Conservation (phyloP, 1,284 basidiomycete genomes). For the Thecaphora frezii region DNA sequence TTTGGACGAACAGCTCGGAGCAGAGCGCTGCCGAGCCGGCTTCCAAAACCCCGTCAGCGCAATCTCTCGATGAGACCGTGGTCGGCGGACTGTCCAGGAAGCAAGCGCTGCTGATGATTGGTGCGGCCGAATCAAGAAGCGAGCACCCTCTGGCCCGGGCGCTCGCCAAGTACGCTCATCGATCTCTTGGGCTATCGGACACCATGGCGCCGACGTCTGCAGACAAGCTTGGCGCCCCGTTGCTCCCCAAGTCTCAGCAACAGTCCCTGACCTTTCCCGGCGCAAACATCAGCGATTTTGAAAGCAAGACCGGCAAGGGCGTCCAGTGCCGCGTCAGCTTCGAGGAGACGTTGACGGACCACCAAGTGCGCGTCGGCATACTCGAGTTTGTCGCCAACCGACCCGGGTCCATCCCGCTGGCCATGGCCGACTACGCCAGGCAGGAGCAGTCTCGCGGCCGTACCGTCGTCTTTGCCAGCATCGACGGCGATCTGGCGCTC, state of each 20-base stretch:
- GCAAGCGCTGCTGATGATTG: slow-evolving; percentile 66
- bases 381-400: slow-evolving; percentile 23
- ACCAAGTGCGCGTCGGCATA: slow-evolving; percentile 46
- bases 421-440: slow-evolving; percentile 14
- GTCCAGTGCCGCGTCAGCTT: slow-evolving; percentile 63
- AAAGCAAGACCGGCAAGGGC: slow-evolving; percentile 85
- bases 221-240: neutral
- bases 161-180: slow-evolving; percentile 70
- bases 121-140: slow-evolving; percentile 82
- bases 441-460: slow-evolving; percentile 32
- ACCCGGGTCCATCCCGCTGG: slow-evolving; percentile 7
- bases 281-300: slow-evolving; percentile 68
- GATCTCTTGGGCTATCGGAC: neutral
- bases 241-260: neutral
- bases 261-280: slow-evolving; percentile 37
- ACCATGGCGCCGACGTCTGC: no score
- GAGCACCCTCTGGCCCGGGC: slow-evolving; percentile 96
- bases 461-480: slow-evolving; percentile 47
- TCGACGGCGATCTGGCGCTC: slow-evolving; percentile 41
- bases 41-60: neutral
- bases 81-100: slow-evolving; percentile 22
- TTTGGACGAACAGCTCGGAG: slow-evolving; percentile 66
- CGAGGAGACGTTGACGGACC: slow-evolving; percentile 34
- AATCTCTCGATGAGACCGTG: slow-evolving; percentile 12
- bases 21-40: slow-evolving; percentile 2